Base-by-base conservation (phyloP, 768 basidiomycete genomes). In the Pulveroboletus sp. region DNA sequence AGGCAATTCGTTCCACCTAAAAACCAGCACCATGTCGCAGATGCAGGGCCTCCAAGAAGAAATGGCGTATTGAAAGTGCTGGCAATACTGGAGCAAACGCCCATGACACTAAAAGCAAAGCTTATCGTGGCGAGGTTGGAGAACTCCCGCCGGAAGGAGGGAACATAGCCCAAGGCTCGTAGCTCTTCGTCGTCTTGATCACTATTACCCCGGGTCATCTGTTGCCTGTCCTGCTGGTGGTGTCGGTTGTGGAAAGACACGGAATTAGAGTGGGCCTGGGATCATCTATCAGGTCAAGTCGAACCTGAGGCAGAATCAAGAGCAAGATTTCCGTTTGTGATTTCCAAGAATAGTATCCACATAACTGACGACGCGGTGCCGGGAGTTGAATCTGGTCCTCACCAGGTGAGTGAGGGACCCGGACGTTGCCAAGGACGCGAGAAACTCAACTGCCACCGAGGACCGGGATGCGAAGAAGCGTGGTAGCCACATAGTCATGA, bases 61-160 rank as follows among this genome's bases (percentile, higher is more conserved):
- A 71, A 55, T 10, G 70, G 71, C 0, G 70, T 71, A 42, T 71
- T 71, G 54, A 71, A 67, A 3, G 70, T 71, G 41, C 54, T 69
- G 15, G 70, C 70, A 12, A 71, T 63, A n/a, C 67, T 68, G 8
- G 71, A 70, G 43, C 65, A 69, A 24, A 71, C 58, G 11, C 71
- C 67, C 71, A 70, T 61, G 54, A 71, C 66, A 39, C 61, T 64
- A 40, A 62, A 69, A 4, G 66, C 59, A 27, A 62, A 71, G 52
- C 63, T 60, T 44, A 67, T 64, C 42, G 69, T 70, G 8, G 66
- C 61, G 15, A 73, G 58, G 39, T 71, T 74, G 38, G 71, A 66
- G 48, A 77, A 77, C 61, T 77, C 76, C 27, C 74, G 64, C 8
- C 64, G 63, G 59, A 77, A 76, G 26, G 68, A 60, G 1, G 69